Conservation (phyloP, 371 early-diverging fungal species). For the Mortierella sp. region DNA sequence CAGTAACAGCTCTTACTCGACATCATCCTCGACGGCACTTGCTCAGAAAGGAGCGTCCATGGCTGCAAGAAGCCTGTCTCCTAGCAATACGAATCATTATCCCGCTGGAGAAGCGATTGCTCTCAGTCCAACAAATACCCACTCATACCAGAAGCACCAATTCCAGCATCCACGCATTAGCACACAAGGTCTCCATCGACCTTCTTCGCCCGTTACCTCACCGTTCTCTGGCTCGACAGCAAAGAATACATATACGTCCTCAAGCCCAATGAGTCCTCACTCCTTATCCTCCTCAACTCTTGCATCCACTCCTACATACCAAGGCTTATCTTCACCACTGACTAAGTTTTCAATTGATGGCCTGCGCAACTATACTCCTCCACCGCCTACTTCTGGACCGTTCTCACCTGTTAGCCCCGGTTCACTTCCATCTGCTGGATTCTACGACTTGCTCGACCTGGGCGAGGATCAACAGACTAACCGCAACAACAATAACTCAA, state of each 20-base stretch:
- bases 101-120: conserved; percentile 11
- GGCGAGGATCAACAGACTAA: not conserved
- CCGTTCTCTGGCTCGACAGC: conserved; percentile 2
- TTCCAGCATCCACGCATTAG: conserved; percentile 34
- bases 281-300: not conserved
- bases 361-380: conserved; percentile 27
- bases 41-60: conserved; percentile 11
- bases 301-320: not conserved
- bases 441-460: conserved; percentile 32
- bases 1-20: not conserved
- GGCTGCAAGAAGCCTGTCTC: conserved; percentile 16
- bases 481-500: not conserved
- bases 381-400: conserved; percentile 16
- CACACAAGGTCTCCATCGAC: conserved; percentile 22
- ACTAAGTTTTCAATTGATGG: not conserved
- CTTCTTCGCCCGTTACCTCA: conserved; percentile 8
- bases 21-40: conserved; percentile 9
- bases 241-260: not conserved
- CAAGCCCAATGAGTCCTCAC: not conserved
- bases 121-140: conserved; percentile 3
- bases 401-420: conserved; percentile 5
- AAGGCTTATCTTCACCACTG: not conserved
- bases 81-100: not conserved
- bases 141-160: conserved; percentile 24
- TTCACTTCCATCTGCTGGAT: conserved; percentile 22